Evolutionary conservation across 2,329 filamentous ascomycete genomes (phyloP), one percentile per base, ranked within the genome.

Genomic region (Fusarium annulatum): DNA sequence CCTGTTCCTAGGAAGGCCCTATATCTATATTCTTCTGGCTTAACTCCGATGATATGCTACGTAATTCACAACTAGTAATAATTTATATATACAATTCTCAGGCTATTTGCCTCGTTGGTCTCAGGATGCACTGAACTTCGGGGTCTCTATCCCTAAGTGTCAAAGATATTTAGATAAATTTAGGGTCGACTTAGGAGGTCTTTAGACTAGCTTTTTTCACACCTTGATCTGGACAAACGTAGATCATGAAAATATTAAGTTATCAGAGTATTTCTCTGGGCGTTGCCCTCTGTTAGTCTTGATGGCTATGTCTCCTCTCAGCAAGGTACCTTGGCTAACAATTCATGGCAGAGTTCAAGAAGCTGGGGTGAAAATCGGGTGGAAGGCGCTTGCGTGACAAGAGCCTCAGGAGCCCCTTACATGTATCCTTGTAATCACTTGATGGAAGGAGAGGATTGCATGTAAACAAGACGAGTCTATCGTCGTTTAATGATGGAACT

Each of bases 291-390:
- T 11, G 7, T 45, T 18, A 4, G 42, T 18, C 3, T 42, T 23
- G 21, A 4, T 23, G 7, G 41, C 42, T 45, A 1, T 9, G 10
- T 48, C 45, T 30, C 0, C 6, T 48, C 45, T n/a, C 9, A 9
- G 7, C 15, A 3, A 33, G 33, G 33, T 33, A 14, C 12, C 33
- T 33, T 14, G 33, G 23, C 11, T 16, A 16, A 5, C 26, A 30
- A n/a, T 30, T 30, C 0, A 15, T 1, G 3, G 45, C 45, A 16
- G 26, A 11, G 18, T 5, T 34, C 10, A 23, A 7, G 15, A 33
- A 51, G 48, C 10, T 34, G 21, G 15, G 15, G 19, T 23, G 2
- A 34, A 23, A 18, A 23, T 7, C 16, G 10, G 9, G 8, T 10
- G 21, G 21, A 14, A 23, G 30, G 11, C n/a, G 5, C 9, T 2